Evolutionary conservation across 495 filamentous ascomycete genomes (phyloP).

Genomic region (Hypoxylon subgilvum): DNA sequence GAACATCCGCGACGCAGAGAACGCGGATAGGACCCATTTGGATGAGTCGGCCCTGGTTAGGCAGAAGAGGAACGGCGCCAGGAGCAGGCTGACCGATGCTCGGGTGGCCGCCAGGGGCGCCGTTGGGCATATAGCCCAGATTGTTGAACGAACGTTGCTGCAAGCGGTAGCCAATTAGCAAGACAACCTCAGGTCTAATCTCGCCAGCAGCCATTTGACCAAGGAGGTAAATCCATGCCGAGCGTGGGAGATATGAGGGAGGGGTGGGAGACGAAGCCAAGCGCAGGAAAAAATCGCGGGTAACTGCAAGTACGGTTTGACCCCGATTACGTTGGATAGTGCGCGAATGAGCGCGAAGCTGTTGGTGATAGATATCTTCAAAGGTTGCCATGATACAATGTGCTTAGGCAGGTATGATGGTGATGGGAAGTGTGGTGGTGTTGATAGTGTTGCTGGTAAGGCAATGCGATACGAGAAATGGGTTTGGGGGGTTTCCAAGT

Average conservation of each 20-base stretch:
- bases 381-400: no score
- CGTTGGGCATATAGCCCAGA: conserved; percentile 61
- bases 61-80: conserved; percentile 61
- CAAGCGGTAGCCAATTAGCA: conserved; percentile 33
- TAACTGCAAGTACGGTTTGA: no score
- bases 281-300: no score
- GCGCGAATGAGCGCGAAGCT: conserved; percentile 8
- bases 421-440: background rate
- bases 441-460: no score
- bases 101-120: conserved; percentile 52
- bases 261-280: no score
- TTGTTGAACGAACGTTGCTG: conserved; percentile 54
- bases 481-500: no score
- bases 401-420: background rate
- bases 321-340: conserved; percentile 1
- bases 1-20: conserved; percentile 95
- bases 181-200: background rate
- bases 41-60: conserved; percentile 70
- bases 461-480: no score
- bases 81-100: conserved; percentile 48
- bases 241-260: no score
- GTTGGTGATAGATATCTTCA: background rate
- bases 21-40: conserved; percentile 85
- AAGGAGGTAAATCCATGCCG: no score
- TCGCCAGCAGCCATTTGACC: no score